Evolutionary conservation across 352 stramenopile species (phyloP).

Genomic region (Phytophthora macrochlamydospora): DNA sequence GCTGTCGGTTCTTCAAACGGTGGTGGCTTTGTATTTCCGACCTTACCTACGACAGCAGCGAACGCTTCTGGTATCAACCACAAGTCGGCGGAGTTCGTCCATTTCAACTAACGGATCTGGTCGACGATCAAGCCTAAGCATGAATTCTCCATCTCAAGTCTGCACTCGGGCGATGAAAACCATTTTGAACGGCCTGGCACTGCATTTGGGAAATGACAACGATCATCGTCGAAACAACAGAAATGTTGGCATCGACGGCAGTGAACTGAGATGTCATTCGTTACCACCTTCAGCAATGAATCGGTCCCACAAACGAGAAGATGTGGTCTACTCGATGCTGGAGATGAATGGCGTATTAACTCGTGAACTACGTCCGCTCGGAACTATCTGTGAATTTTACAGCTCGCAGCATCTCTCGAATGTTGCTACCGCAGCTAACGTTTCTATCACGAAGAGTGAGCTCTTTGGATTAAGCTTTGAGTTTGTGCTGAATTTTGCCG

Average conservation of each 20-base stretch:
- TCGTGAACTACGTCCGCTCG: slow-evolving; percentile 68
- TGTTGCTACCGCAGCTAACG: slow-evolving; percentile 10
- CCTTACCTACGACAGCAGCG: slow-evolving; percentile 37
- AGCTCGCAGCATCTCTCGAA: slow-evolving; percentile 52
- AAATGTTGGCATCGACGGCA: slow-evolving; percentile 1
- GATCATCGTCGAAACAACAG: slow-evolving; percentile 9
- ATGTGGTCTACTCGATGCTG: slow-evolving; percentile 77
- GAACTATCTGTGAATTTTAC: slow-evolving; percentile 80
- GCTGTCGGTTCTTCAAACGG: slow-evolving; percentile 54
- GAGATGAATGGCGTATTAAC: slow-evolving; percentile 73
- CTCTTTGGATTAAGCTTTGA: slow-evolving; percentile 68
- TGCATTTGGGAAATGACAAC: slow-evolving; percentile 43
- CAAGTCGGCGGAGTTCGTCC: slow-evolving; percentile 18
- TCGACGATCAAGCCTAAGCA: slow-evolving; percentile 7
- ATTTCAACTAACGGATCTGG: slow-evolving; percentile 7
- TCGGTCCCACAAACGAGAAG: slow-evolving; percentile 45
- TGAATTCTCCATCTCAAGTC: slow-evolving; percentile 26
- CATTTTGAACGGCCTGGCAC: slow-evolving; percentile 54
- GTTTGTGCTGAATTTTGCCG: slow-evolving; percentile 68
- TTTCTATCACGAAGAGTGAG: slow-evolving; percentile 44
- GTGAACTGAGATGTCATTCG: slow-evolving; percentile 26
- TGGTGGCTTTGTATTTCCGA: slow-evolving; percentile 57
- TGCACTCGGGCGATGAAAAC: slow-evolving; percentile 40
- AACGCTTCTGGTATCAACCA: background rate
- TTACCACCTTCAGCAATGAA: slow-evolving; percentile 21